Conservation (phyloP, 805 yeast species). For the Starmerella khaoyaiensis region DNA sequence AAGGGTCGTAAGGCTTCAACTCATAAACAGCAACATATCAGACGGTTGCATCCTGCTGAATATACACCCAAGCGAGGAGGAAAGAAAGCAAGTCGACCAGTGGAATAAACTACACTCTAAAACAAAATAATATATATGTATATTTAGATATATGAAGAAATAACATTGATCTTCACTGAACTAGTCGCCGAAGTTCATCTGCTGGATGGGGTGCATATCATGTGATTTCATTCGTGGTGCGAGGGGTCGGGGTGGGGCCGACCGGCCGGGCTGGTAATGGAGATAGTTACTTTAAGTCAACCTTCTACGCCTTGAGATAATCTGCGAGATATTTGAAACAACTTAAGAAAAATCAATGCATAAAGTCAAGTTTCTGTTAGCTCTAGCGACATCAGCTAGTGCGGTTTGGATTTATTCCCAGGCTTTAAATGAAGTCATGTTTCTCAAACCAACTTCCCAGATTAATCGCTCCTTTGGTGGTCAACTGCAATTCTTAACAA, state of each 20-base stretch:
- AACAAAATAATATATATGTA: not conserved
- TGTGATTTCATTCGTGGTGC: too few species aligned
- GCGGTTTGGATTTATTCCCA: constrained; percentile 18
- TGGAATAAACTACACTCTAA: constrained; percentile 9
- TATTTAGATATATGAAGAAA: not conserved
- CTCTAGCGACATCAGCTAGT: constrained; percentile 8
- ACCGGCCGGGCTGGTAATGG: too few species aligned
- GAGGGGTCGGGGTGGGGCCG: too few species aligned
- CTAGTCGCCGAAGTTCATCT: too few species aligned
- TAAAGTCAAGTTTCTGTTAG: constrained; percentile 1
- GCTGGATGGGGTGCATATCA: too few species aligned
- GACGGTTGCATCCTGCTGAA: constrained; percentile 35
- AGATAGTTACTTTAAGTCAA: too few species aligned
- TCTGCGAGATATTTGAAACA: too few species aligned
- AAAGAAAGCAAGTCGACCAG: constrained; percentile 23
- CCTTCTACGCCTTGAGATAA: too few species aligned
- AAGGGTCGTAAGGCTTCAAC: constrained; percentile 38
- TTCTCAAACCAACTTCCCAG: constrained; percentile 13
- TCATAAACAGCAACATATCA: constrained; percentile 38
- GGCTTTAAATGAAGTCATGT: constrained; percentile 15
- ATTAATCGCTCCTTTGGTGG: constrained; percentile 25
- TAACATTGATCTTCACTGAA: too few species aligned
- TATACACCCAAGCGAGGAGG: constrained; percentile 38
- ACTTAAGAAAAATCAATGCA: too few species aligned
- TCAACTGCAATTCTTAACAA: constrained; percentile 29